These are phyloP conservation scores for Galerina sulciceps DNA, from an alignment of 768 basidiomycete genomes.

Conservation along the genomic window DNA sequence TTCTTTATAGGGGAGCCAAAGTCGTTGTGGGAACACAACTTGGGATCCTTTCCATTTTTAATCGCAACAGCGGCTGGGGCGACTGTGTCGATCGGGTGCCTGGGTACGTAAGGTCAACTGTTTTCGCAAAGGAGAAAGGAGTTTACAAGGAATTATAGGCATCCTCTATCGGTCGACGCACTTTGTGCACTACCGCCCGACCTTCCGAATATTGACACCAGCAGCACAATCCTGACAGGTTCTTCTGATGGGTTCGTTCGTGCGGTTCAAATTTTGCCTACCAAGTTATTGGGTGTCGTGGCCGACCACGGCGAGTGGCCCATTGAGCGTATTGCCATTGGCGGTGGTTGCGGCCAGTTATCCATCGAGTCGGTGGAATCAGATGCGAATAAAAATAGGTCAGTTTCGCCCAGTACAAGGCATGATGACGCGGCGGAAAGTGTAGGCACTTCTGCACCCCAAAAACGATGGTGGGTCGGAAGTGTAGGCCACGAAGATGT, in stretches of 20 bases:
- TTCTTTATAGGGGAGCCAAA: constrained; percentile 65
- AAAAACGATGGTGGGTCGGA: constrained; percentile 79
- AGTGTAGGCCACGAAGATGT: constrained; percentile 91
- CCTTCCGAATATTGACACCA: constrained; percentile 62
- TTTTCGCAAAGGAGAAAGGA: not conserved
- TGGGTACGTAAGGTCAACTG: constrained; percentile 53
- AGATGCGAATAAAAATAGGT: constrained; percentile 14
- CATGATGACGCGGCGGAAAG: constrained; percentile 22
- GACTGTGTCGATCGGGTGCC: constrained; percentile 92
- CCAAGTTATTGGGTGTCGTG: constrained; percentile 87
- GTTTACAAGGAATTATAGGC: constrained; percentile 48
- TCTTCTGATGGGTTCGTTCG: constrained; percentile 92
- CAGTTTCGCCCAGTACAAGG: constrained; percentile 14
- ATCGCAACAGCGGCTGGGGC: constrained; percentile 84
- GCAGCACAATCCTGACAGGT: constrained; percentile 81
- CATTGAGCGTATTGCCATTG: constrained; percentile 82
- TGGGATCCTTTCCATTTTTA: constrained; percentile 90
- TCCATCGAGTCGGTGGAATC: constrained; percentile 30
- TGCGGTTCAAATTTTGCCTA: constrained; percentile 86
- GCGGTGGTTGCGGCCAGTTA: constrained; percentile 39
- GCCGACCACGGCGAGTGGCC: constrained; percentile 93
- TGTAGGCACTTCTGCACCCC: constrained; percentile 5
- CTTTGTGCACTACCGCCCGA: constrained; percentile 73
- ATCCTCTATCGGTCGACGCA: constrained; percentile 90
- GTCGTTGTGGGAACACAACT: constrained; percentile 87